Percentiles rank a stretch among this genome's conserved stretches.
These are phyloP conservation scores for Mycena alexandri DNA, from an alignment of 768 basidiomycete species.

Conservation along the genomic window DNA sequence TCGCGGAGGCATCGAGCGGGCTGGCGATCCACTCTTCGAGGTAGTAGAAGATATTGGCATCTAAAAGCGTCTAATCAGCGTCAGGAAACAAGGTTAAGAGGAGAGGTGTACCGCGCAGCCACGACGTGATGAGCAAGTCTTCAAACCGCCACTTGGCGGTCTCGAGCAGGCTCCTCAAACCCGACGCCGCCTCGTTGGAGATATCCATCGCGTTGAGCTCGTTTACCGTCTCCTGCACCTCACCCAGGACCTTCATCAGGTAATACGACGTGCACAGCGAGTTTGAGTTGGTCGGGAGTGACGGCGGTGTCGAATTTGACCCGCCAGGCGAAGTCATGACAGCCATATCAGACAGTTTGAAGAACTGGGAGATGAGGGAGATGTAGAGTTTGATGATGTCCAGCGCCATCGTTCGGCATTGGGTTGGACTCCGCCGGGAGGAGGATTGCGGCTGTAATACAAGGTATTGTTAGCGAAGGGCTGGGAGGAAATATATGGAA, in stretches of 20 bases:
- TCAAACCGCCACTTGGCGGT: slow-evolving; percentile 90
- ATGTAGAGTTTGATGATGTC: slow-evolving; percentile 91
- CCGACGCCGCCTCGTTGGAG: slow-evolving; percentile 76
- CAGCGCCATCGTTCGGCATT: slow-evolving; percentile 88
- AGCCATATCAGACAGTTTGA: slow-evolving; percentile 83
- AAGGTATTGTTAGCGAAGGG: neutral
- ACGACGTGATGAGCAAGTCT: slow-evolving; percentile 80
- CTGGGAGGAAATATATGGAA: slow-evolving; percentile 3
- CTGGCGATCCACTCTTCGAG: slow-evolving; percentile 90
- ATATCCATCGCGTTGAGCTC: slow-evolving; percentile 88
- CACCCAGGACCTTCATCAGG: slow-evolving; percentile 82
- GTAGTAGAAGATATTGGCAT: slow-evolving; percentile 84
- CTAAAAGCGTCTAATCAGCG: slow-evolving; percentile 53
- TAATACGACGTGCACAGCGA: slow-evolving; percentile 87
- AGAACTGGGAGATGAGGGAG: slow-evolving; percentile 87
- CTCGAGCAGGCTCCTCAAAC: slow-evolving; percentile 81
- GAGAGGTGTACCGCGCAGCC: slow-evolving; percentile 79
- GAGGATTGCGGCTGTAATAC: slow-evolving; percentile 45
- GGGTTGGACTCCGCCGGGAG: slow-evolving; percentile 80
- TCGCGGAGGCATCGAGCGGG: slow-evolving; percentile 71
- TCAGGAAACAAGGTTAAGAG: neutral
- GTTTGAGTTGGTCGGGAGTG: slow-evolving; percentile 82
- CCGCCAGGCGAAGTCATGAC: slow-evolving; percentile 68
- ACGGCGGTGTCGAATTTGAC: slow-evolving; percentile 52
- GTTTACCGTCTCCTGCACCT: slow-evolving; percentile 87